A percentile compares a stretch with the other conserved stretches of the same genome.
Evolutionary conservation across 768 basidiomycete species (phyloP).

Genomic region (Pisolithus sp.): DNA sequence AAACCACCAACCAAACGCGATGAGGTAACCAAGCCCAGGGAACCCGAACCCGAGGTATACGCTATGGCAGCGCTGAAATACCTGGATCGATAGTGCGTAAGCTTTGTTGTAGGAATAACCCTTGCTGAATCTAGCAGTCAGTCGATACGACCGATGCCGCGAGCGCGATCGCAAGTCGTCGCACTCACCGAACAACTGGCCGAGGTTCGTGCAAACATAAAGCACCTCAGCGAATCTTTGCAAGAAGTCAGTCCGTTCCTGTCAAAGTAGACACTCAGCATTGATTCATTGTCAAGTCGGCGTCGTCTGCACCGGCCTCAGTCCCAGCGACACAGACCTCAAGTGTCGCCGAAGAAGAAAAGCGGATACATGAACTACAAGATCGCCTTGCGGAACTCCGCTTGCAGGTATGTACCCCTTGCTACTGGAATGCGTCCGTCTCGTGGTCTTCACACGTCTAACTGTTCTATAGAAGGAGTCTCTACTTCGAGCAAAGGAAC

Average conservation of each 20-base stretch:
- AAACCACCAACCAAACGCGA: conserved; percentile 37
- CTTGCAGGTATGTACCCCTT: conserved; percentile 27
- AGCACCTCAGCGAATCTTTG: conserved; percentile 28
- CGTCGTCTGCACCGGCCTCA: conserved; percentile 7
- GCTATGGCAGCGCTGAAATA: conserved; percentile 71
- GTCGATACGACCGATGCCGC: conserved; percentile 45
- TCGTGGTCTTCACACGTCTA: neutral
- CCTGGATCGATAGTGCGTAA: conserved; percentile 70
- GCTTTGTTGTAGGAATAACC: neutral
- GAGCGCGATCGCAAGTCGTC: conserved; percentile 36
- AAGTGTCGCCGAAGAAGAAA: conserved; percentile 35
- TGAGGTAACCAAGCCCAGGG: conserved; percentile 29
- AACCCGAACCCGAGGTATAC: conserved; percentile 69
- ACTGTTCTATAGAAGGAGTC: conserved; percentile 21
- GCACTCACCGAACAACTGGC: conserved; percentile 35
- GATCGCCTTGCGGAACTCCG: conserved; percentile 35
- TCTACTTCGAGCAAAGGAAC: conserved; percentile 19
- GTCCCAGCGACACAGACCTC: conserved; percentile 22
- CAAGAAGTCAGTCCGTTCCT: conserved; percentile 32
- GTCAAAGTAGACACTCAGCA: neutral
- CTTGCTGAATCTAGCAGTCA: conserved; percentile 24
- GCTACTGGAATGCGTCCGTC: conserved; percentile 6
- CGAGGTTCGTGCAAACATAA: conserved; percentile 32
- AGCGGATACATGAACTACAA: conserved; percentile 37
- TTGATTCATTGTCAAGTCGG: conserved; percentile 10